These are phyloP conservation scores for Saccharum spontaneum DNA, from an alignment of 176 grass and related monocot genomes.

Conservation along the genomic window DNA sequence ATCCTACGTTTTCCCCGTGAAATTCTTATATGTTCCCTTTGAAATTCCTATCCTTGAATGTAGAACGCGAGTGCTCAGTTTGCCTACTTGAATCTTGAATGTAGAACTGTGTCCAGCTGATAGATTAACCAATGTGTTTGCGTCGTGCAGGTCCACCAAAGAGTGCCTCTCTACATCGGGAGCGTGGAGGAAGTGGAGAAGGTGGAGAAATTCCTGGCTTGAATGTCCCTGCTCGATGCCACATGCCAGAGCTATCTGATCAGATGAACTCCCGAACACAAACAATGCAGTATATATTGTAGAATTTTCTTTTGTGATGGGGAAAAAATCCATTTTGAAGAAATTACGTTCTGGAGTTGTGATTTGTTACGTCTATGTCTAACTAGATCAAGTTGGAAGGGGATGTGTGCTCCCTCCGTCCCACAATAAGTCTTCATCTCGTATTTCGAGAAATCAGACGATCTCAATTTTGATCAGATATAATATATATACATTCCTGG, in stretches of 20 bases:
- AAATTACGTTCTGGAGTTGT: background rate
- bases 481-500: background rate
- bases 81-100: background rate
- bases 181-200: constrained; percentile 96
- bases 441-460: background rate
- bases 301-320: constrained; percentile 19
- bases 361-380: background rate
- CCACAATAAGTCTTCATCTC: background rate
- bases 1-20: background rate
- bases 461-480: background rate
- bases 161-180: constrained; percentile 94
- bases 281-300: constrained; percentile 4
- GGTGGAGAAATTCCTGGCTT: constrained; percentile 87
- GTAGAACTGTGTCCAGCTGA: background rate
- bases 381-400: background rate
- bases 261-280: background rate
- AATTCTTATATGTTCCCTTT: background rate
- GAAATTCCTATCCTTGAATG: background rate
- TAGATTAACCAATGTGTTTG: background rate
- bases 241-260: background rate
- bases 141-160: constrained; percentile 75
- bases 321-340: background rate
- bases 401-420: background rate
- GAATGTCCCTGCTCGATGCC: constrained; percentile 13
- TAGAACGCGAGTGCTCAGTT: background rate